Base-by-base conservation (phyloP, 2,329 filamentous ascomycete genomes). In the Neofusicoccum umdonicola region DNA sequence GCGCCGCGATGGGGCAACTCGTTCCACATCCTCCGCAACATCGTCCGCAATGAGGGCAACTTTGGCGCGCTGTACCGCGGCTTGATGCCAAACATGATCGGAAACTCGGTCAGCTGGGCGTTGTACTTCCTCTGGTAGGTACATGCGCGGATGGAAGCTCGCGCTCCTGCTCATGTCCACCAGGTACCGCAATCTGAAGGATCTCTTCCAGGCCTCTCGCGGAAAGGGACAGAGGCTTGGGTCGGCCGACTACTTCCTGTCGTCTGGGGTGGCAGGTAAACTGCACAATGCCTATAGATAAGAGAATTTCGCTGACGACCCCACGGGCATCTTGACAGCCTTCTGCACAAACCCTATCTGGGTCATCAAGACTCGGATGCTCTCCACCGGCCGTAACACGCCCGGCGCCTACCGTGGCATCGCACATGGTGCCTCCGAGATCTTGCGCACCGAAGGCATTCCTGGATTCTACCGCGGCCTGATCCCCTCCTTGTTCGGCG, bases 351-450 rank as follows among this genome's bases (percentile, higher is more conserved):
- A 98, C 75, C 95, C 95, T 2, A 89, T 99, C 71, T 99, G 95
- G 95, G 95, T 99, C 2, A 88, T 99, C 76, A 98, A 98, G 82
- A 98, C 94, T 8, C 90, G 95, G 68, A 98, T 99, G 93, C 83
- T 98, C 27, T 92, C 93, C 35, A 93, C 91, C 3, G 91, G 95
- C 69, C 86, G 87, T 57, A 83, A 86, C 63, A 84, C 87, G 5
- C 85, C 84, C 1, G 92, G 92, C 13, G 95, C 94, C 1, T 99
- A 99, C 78, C 84, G 86, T 15, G 89, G 87, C 68, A 91, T 97
- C 82, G 80, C 83, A 68, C 84, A 88, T 56, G 95, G 95, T 34
- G 85, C 88, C 2, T 77, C 76, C 42, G 84, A 87, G 50, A 86
- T 99, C 19, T 85, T 88, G 71, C 78, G 78, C 17, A 84, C 83